Evolutionary conservation across 2,329 filamentous ascomycete genomes (phyloP).

Genomic region (Paecilomyces variotii): DNA sequence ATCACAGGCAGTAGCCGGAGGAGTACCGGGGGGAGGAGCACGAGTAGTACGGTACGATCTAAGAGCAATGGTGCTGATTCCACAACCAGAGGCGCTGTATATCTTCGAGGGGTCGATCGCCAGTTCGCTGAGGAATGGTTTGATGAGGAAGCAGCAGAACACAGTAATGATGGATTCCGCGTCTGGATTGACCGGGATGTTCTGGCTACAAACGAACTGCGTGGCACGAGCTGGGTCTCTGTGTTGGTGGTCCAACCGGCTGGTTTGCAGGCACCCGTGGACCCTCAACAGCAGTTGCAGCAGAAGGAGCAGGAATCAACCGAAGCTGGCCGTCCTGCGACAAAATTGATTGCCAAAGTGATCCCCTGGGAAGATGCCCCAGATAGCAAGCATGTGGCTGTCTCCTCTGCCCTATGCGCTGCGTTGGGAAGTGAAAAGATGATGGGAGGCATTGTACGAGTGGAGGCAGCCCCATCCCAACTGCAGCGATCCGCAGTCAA

Average conservation of each 20-base stretch:
- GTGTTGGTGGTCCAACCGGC: conserved; percentile 84
- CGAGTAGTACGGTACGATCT: conserved; percentile 60
- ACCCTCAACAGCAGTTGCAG: conserved; percentile 58
- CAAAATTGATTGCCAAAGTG: conserved; percentile 68
- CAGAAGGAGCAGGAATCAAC: conserved; percentile 57
- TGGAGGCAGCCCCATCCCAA: conserved; percentile 72
- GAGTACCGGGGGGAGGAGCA: conserved; percentile 62
- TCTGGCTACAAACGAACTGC: conserved; percentile 61
- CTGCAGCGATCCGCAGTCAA: conserved; percentile 59
- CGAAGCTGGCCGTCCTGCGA: conserved; percentile 49
- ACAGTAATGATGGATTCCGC: conserved; percentile 53
- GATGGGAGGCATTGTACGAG: conserved; percentile 77
- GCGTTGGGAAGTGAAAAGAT: conserved; percentile 64
- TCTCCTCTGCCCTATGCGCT: conserved; percentile 70
- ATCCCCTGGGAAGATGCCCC: conserved; percentile 79
- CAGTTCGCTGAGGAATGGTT: conserved; percentile 67
- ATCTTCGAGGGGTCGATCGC: conserved; percentile 72
- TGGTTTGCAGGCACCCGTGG: conserved; percentile 62
- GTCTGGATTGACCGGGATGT: conserved; percentile 82
- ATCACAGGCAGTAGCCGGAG: conserved; percentile 71
- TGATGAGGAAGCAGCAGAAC: conserved; percentile 53
- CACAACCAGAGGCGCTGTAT: conserved; percentile 47
- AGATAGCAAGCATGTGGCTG: conserved; percentile 66
- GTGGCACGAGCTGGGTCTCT: conserved; percentile 66
- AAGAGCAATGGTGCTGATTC: conserved; percentile 56